Conservation (phyloP, 805 yeast genomes). For the Saccharomycopsis javanensis region DNA sequence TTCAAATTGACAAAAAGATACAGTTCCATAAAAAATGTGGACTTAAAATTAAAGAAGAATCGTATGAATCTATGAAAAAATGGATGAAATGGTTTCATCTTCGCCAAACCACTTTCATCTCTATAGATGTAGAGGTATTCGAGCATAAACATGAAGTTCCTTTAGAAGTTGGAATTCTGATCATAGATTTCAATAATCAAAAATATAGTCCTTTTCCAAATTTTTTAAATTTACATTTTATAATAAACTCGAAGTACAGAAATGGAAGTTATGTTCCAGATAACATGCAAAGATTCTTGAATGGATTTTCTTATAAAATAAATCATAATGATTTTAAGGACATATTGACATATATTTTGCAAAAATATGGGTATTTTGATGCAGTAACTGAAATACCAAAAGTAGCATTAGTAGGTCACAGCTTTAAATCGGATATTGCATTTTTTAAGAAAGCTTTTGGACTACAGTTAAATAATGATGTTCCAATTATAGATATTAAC, state of each 20-base stretch:
- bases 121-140: constrained; percentile 50
- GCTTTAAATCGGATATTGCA: constrained; percentile 41
- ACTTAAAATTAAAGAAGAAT: constrained; percentile 10
- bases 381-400: constrained; percentile 19
- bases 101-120: constrained; percentile 29
- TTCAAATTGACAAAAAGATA: constrained; percentile 6
- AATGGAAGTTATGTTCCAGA: constrained; percentile 50
- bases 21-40: constrained; percentile 1
- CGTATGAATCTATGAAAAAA: constrained; percentile 19
- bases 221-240: constrained; percentile 33
- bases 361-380: constrained; percentile 33
- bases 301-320: constrained; percentile 40
- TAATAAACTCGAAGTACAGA: constrained; percentile 29
- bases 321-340: constrained; percentile 28
- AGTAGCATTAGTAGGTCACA: constrained; percentile 50
- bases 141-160: constrained; percentile 35
- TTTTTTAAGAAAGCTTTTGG: constrained; percentile 38
- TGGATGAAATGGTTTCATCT: constrained; percentile 22
- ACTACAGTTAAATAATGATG: constrained; percentile 26
- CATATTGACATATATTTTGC: constrained; percentile 31
- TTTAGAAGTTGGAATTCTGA: constrained; percentile 50
- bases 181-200: constrained; percentile 47
- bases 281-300: constrained; percentile 38
- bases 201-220: constrained; percentile 26
- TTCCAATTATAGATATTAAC: constrained; percentile 30